Conservation (phyloP, 441 rosid species). For the Pelargonium myrrhifolium region DNA sequence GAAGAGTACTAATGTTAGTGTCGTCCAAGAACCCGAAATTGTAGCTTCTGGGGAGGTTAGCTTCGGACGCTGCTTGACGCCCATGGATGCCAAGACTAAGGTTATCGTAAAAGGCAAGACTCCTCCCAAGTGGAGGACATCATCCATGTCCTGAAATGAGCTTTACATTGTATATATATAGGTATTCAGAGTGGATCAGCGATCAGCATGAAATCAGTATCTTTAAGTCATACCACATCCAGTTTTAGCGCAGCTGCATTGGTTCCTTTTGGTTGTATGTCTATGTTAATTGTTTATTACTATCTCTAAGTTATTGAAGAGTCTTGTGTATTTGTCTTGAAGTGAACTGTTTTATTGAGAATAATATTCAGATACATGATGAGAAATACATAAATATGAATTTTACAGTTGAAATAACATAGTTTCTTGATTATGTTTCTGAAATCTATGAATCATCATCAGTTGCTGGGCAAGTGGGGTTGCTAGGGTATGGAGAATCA, state of each 20-base stretch:
- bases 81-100: slow-evolving; percentile 51
- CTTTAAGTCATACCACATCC: no score
- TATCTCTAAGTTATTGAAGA: no score
- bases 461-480: slow-evolving; percentile 64
- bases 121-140: slow-evolving; percentile 47
- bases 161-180: not conserved
- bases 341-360: no score
- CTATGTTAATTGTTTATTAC: no score
- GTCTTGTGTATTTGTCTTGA: no score
- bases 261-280: no score
- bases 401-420: no score
- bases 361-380: no score
- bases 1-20: slow-evolving; percentile 27
- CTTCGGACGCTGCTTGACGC: slow-evolving; percentile 40
- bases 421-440: no score
- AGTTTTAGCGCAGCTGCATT: no score
- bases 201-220: not conserved
- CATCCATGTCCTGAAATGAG: slow-evolving; percentile 41
- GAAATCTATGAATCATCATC: not conserved
- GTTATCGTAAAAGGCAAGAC: slow-evolving; percentile 41
- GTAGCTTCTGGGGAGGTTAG: slow-evolving; percentile 22
- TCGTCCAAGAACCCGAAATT: slow-evolving; percentile 25
- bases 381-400: no score
- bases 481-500: slow-evolving; percentile 91
- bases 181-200: no score